Base-by-base conservation (phyloP, 805 yeast species). In the Cyberlindnera lachancei region DNA sequence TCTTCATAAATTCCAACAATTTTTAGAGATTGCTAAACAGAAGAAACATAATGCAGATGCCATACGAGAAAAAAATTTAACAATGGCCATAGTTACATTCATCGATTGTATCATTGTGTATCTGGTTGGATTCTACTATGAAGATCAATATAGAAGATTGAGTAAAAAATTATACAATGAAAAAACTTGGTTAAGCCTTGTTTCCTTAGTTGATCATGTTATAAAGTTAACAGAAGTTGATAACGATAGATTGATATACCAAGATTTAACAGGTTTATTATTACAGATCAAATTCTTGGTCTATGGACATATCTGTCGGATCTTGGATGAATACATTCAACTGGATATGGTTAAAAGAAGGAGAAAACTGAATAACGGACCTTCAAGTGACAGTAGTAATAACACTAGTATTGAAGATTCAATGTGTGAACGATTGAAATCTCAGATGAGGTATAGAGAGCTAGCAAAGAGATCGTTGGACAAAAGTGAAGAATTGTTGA, bases 41-140 rank as follows among this genome's bases (percentile, higher is more conserved):
- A 34, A 18, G 32, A 48, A 48, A 18, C 50, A 46, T 26, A 31
- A 30, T 17, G 55, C 43, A 4, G 52, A 48, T 26, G 27, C 31
- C 2, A 18, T 37, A 4, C 15, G 29, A 6, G 13, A n/a, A 2
- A 18, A 17, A 3, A 25, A 41, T 29, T 7, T 27, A 11, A 36
- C 33, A 13, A 20, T 22, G 9, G 33, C 48, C 2, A 11, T 42
- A 4, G 37, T 27, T 1, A 25, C 33, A 15, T 45, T 35, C 22
- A 28, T 47, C 13, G 48, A 50, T 16, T 41, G 44, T 10, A 37
- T 50, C 15, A 31, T 41, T 6, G 31, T 44, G 5, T 47, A 38
- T 28, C 37, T 48, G 4, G 35, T 42, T 14, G 53, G 42, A 2
- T 48, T 45, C 29, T 36, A 41, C 26, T 38, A 36, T 20, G 48